These are phyloP conservation scores for Phylloporus scabripes DNA, from an alignment of 768 basidiomycete species.

Conservation along the genomic window DNA sequence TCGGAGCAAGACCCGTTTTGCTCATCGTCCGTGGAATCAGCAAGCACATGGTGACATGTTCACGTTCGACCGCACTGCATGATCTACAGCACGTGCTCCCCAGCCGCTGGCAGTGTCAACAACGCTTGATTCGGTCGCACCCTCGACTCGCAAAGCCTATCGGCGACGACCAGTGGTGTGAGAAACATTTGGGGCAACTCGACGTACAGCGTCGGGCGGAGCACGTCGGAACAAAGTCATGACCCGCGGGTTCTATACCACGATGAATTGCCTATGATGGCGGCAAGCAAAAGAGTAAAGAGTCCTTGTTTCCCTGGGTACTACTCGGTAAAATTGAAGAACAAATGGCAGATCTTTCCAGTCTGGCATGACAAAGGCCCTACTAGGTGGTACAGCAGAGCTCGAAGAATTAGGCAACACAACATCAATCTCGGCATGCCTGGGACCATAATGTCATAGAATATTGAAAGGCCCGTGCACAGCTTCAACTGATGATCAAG, in stretches of 20 bases:
- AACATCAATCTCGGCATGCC: constrained; percentile 2
- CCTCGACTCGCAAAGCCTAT: too few species aligned
- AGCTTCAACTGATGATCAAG: background rate
- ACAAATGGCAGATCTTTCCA: background rate
- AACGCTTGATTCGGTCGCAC: background rate
- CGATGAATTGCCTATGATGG: too few species aligned
- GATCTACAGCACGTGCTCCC: background rate
- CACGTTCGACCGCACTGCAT: background rate
- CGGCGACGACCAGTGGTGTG: too few species aligned
- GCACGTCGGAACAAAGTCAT: too few species aligned
- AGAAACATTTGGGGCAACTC: too few species aligned
- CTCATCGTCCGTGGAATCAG: background rate
- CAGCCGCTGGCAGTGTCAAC: background rate
- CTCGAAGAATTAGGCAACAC: constrained; percentile 35
- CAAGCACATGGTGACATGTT: background rate
- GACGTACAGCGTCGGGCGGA: too few species aligned
- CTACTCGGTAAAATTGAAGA: too few species aligned
- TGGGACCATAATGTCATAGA: constrained; percentile 10
- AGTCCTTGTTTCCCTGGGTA: too few species aligned
- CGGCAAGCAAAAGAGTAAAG: background rate
- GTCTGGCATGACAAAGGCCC: constrained; percentile 3
- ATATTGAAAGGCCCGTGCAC: constrained; percentile 15
- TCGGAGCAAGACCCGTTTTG: constrained; percentile 2
- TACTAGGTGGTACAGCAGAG: constrained; percentile 31
- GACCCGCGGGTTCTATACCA: too few species aligned